Base-by-base conservation (phyloP, 108 stramenopile genomes). In the Skeletonema grethae region DNA sequence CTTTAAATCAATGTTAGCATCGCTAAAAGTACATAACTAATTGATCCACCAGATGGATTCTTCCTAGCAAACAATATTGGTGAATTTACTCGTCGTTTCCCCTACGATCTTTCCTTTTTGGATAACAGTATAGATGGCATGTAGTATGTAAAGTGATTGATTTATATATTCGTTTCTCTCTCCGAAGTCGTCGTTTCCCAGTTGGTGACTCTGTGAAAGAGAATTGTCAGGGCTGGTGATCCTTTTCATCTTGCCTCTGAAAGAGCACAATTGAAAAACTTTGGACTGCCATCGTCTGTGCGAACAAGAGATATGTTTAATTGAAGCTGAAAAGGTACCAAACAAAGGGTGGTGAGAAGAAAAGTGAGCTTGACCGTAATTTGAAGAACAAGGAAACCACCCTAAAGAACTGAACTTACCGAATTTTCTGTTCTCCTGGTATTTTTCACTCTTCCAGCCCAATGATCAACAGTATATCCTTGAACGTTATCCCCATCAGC, bases 221-320 rank as follows among this genome's bases (percentile, higher is more conserved):
- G 5, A 43, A 43, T 43, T 43, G 0, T 43, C n/a, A n/a, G 38
- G 38, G 38, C 12, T 39, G 41, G 15, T 43, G 41, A 4, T n/a
- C 4, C 15, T n/a, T 43, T 18, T 48, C 2, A 53, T 22, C 7
- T 53, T 53, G 50, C 63, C 67, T 80, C 79, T 22, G 75, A 72
- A 32, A 94, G 77, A 31, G 87, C 81, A 55, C 89, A 91, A 46
- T 88, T 87, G 70, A 94, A 94, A 68, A 91, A 94, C 57, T 89
- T 90, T 57, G 93, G 88, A 20, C 83, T 64, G n/a, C 90, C 87
- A 55, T 88, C 73, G 3, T 82, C 58, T 9, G 65, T 75, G 65
- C 93, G 84, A 11, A 90, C 93, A 10, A 94, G 83, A 22, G 86
- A 84, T 6, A 90, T 77, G 72, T 87, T 94, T 57, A 94, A 59